Evolutionary conservation across 176 grass and related monocot genomes (phyloP).

Genomic region (Tillandsia fasciculata): DNA sequence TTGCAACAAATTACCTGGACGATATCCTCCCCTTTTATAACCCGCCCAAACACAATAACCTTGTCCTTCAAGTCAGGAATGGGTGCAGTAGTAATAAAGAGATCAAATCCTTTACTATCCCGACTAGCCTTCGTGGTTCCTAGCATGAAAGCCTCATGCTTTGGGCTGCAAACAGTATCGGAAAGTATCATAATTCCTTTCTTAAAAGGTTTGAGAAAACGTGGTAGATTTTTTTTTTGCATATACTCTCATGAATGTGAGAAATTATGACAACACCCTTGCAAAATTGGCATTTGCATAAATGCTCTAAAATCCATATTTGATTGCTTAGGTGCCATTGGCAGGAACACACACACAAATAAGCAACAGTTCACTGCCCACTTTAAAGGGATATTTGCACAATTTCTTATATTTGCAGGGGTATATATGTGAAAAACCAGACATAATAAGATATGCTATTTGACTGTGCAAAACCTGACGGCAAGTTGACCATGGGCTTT

Average conservation of each 20-base stretch:
- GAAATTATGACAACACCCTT: neutral
- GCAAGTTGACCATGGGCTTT: constrained; percentile 63
- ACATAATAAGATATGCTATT: constrained; percentile 12
- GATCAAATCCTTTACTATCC: constrained; percentile 80
- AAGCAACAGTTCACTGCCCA: no score
- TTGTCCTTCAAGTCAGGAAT: constrained; percentile 92
- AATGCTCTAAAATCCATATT: neutral
- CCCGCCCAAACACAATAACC: constrained; percentile 75
- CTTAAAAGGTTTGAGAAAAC: no score
- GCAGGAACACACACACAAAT: neutral
- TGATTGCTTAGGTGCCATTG: neutral
- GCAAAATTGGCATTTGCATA: neutral
- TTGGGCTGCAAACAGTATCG: constrained; percentile 45
- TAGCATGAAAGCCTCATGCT: constrained; percentile 90
- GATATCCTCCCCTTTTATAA: constrained; percentile 79
- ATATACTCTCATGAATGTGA: neutral
- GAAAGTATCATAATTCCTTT: constrained; percentile 1
- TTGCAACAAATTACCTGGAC: constrained; percentile 58
- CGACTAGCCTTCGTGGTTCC: constrained; percentile 54
- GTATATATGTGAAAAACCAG: neutral
- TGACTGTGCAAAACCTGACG: constrained; percentile 47
- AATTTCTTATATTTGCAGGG: no score
- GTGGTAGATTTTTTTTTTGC: no score
- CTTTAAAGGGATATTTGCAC: no score
- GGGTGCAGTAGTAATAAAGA: constrained; percentile 92